These are phyloP conservation scores for Tolypocladium ovalisporum DNA, from an alignment of 2,329 filamentous ascomycete genomes.

Conservation along the genomic window DNA sequence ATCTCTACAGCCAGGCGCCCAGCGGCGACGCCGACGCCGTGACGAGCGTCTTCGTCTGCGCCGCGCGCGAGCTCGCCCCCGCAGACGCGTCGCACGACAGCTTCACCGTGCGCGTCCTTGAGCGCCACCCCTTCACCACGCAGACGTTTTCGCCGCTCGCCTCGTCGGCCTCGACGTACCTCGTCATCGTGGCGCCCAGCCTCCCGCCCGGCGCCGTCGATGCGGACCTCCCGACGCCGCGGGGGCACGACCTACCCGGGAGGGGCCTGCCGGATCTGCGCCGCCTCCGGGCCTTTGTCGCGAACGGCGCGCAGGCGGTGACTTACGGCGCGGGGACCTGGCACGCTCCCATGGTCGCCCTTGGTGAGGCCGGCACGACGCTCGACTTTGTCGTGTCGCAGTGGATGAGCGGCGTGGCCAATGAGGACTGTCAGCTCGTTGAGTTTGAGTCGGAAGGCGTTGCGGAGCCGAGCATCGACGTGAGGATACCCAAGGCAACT, in stretches of 20 bases:
- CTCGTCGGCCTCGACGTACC: conserved; percentile 44
- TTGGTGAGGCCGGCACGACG: conserved; percentile 47
- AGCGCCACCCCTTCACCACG: conserved; percentile 86
- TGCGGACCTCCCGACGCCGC: conserved; percentile 15
- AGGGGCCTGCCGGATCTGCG: conserved; percentile 61
- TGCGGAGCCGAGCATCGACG: conserved; percentile 29
- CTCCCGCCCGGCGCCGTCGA: conserved; percentile 31
- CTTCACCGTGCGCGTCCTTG: conserved; percentile 62
- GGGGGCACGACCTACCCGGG: conserved; percentile 36
- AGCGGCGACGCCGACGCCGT: conserved; percentile 44
- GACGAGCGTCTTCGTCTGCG: conserved; percentile 86
- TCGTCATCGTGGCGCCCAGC: conserved; percentile 83
- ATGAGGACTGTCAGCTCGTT: conserved; percentile 85
- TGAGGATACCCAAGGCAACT: conserved; percentile 15
- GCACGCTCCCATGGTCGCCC: conserved; percentile 90
- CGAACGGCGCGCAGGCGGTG: conserved; percentile 67
- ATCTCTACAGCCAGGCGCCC: conserved; percentile 59
- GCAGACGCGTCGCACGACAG: conserved; percentile 7
- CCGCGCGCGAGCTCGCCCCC: conserved; percentile 16
- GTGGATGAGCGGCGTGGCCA: conserved; percentile 69
- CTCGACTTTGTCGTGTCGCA: conserved; percentile 87
- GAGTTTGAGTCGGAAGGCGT: conserved; percentile 20
- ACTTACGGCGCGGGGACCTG: conserved; percentile 89
- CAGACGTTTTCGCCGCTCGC: conserved; percentile 83
- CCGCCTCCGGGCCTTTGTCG: conserved; percentile 66